These are phyloP conservation scores for Didymellaceae sp. DNA, from an alignment of 2,329 filamentous ascomycete species.

Conservation along the genomic window DNA sequence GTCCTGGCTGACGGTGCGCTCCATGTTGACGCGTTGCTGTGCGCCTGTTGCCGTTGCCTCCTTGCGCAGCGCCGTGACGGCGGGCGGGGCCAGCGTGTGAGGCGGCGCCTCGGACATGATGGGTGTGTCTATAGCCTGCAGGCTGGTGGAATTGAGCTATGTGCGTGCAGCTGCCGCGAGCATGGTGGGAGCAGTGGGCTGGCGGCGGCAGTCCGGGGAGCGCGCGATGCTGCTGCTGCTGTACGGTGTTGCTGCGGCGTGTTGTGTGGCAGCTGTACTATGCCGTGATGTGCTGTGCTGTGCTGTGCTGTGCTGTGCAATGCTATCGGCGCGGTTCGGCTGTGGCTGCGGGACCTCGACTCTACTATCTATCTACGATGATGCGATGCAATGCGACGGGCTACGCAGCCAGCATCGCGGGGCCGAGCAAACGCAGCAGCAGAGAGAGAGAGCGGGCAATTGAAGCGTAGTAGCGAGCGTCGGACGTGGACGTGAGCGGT, in stretches of 20 bases:
- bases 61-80: conserved; percentile 52
- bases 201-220: conserved; percentile 1
- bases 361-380: no score
- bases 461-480: conserved; percentile 10
- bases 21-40: conserved; percentile 54
- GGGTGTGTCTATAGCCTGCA: conserved; percentile 23
- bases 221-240: no score
- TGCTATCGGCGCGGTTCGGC: background rate
- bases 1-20: conserved; percentile 77
- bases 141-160: conserved; percentile 43
- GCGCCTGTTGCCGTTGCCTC: conserved; percentile 40
- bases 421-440: conserved; percentile 6
- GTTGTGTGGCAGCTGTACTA: no score
- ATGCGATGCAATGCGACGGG: background rate
- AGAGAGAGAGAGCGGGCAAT: conserved; percentile 35
- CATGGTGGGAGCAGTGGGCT: conserved; percentile 36
- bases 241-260: conserved; percentile 12
- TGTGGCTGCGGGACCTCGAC: no score
- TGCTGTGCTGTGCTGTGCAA: conserved; percentile 10
- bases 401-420: conserved; percentile 34
- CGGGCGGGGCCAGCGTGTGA: conserved; percentile 51
- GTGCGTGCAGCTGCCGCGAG: conserved; percentile 34
- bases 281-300: background rate
- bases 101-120: conserved; percentile 41
- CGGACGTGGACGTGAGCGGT: background rate